Conservation (phyloP, 2,329 filamentous ascomycete species). For the Penicillium sp. region DNA sequence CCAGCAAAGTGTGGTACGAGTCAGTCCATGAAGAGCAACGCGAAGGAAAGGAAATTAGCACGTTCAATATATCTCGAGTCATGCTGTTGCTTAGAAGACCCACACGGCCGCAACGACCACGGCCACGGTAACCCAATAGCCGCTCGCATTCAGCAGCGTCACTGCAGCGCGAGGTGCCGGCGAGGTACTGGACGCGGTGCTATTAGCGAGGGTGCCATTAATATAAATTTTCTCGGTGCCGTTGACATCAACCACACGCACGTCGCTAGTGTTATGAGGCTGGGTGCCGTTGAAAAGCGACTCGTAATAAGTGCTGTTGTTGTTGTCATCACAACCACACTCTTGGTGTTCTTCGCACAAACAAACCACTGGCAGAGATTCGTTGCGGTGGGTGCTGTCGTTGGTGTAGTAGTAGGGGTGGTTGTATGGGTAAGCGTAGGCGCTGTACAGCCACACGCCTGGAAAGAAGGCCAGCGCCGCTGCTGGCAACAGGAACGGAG, state of each 20-base stretch:
- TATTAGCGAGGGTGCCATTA: slow-evolving; percentile 49
- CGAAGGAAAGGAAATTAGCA: no score
- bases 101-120: slow-evolving; percentile 37
- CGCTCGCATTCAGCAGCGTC: slow-evolving; percentile 32
- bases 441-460: slow-evolving; percentile 55
- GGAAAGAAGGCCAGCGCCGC: slow-evolving; percentile 51
- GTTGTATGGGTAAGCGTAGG: slow-evolving; percentile 55
- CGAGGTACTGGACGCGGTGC: slow-evolving; percentile 38
- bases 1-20: no score
- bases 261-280: slow-evolving; percentile 39
- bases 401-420: slow-evolving; percentile 50
- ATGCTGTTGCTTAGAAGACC: slow-evolving; percentile 22
- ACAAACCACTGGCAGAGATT: slow-evolving; percentile 55
- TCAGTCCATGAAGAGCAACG: no score
- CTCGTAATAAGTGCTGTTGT: slow-evolving; percentile 44
- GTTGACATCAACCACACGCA: slow-evolving; percentile 42
- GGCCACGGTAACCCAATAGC: slow-evolving; percentile 44
- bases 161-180: slow-evolving; percentile 19
- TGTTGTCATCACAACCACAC: slow-evolving; percentile 58
- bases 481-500: slow-evolving; percentile 49
- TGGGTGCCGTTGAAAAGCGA: slow-evolving; percentile 43
- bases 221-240: slow-evolving; percentile 47
- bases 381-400: slow-evolving; percentile 46
- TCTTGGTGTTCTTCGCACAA: slow-evolving; percentile 53
- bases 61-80: no score